Evolutionary conservation across 1,284 basidiomycete species (phyloP), one percentile per base, ranked within the genome.

Genomic region (Crocinoboletus sp.): DNA sequence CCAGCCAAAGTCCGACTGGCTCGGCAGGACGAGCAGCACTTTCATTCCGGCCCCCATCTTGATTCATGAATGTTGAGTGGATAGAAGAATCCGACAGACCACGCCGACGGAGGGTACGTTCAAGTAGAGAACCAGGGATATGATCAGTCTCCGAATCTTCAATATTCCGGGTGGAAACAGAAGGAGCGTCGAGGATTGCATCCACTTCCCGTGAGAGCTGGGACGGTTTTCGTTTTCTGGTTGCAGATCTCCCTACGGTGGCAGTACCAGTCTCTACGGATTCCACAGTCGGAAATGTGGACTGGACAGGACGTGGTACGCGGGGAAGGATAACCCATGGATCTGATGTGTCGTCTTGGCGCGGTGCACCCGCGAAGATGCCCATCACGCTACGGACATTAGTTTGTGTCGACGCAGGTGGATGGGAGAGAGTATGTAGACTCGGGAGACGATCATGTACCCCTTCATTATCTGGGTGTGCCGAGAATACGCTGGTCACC

Each of bases 81-180:
- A 96, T 92, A 2, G 89, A 93, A 5, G 91, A 93, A 63, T 96
- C 94, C 1, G 87, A 91, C 30, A 95, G 66, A 1, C 91, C 90
- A 41, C 93, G 76, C 13, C 85, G 77, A 16, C 82, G 78, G 5
- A 94, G 70, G 5, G 80, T 82, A 20, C 84, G 78, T 45, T 86
- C 74, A n/a, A 84, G 66, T 11, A 82, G 60, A 38, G 74, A 72
- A 4, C 68, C 64, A 28, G 60, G 47, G 4, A 71, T 45, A 25
- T 63, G 48, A 64, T 74, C 62, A n/a, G 61, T 66, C 31, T 68
- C 70, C 12, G 58, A 66, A 23, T 58, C 61, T 12, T 61, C 59
- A 5, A 58, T 53, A 27, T 56, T 41, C 15, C 42, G 43, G 2
- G 33, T 57, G 8, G 60, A 50, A 43, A 68, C 49, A 15, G 71